Percentiles rank a stretch among this genome's conserved stretches.
These are phyloP conservation scores for Trametes sp. DNA, from an alignment of 1,284 basidiomycete species.

Conservation along the genomic window DNA sequence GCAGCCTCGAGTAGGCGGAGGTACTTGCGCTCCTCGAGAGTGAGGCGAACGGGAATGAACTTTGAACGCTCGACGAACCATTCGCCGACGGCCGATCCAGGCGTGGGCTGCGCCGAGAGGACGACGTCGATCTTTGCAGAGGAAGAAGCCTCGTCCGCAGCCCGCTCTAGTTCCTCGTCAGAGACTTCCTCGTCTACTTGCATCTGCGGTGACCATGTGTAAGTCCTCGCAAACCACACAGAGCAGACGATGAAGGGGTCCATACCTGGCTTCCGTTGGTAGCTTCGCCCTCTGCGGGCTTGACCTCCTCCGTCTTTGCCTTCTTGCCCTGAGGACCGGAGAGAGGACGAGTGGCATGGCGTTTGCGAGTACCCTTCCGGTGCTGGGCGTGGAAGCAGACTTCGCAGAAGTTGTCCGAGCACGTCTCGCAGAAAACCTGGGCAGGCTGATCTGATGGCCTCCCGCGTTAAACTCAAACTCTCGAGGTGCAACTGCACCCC, in stretches of 20 bases:
- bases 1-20: constrained; percentile 83
- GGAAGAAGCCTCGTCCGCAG: constrained; percentile 42
- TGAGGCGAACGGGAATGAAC: constrained; percentile 79
- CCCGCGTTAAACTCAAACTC: neutral
- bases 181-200: constrained; percentile 58
- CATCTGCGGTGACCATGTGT: constrained; percentile 49
- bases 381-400: constrained; percentile 86
- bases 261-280: constrained; percentile 40
- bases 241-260: neutral
- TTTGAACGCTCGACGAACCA: constrained; percentile 84
- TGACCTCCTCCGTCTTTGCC: constrained; percentile 36
- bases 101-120: constrained; percentile 54
- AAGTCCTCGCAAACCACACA: neutral
- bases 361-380: constrained; percentile 77
- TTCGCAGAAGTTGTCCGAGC: constrained; percentile 77
- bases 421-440: constrained; percentile 72
- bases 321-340: constrained; percentile 35
- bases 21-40: constrained; percentile 76
- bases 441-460: constrained; percentile 76
- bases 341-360: constrained; percentile 64
- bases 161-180: constrained; percentile 50
- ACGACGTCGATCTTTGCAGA: constrained; percentile 45
- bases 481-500: neutral
- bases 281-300: constrained; percentile 21
- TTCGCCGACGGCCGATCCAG: constrained; percentile 71